These are phyloP conservation scores for Inonotus obliquus DNA, from an alignment of 1,284 basidiomycete species.

Conservation along the genomic window DNA sequence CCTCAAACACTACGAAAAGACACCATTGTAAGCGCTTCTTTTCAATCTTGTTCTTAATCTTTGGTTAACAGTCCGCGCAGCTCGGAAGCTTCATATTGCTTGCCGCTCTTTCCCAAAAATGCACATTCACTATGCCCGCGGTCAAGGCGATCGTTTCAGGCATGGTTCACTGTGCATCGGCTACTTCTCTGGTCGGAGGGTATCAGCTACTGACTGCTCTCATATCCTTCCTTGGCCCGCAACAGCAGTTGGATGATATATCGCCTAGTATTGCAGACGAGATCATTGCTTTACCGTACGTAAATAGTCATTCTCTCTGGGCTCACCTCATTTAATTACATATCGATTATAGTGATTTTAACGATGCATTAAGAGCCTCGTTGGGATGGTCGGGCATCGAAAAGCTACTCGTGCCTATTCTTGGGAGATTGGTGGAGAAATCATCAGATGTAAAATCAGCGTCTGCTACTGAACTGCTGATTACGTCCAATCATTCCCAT, in stretches of 20 bases:
- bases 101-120: conserved; percentile 60
- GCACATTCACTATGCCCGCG: conserved; percentile 49
- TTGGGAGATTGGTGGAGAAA: conserved; percentile 8
- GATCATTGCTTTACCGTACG: conserved; percentile 41
- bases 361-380: conserved; percentile 40
- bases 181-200: conserved; percentile 25
- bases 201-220: conserved; percentile 55
- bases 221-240: conserved; percentile 55
- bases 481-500: not conserved
- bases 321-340: not conserved
- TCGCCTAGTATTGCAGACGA: conserved; percentile 37
- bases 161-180: conserved; percentile 46
- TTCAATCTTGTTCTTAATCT: not conserved
- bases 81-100: conserved; percentile 72
- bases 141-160: conserved; percentile 51
- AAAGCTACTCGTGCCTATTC: conserved; percentile 52
- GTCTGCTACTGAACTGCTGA: conserved; percentile 1
- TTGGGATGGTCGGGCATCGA: conserved; percentile 50
- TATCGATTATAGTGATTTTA: conserved; percentile 38
- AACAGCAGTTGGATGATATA: conserved; percentile 45
- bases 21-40: conserved; percentile 41
- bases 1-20: conserved; percentile 37
- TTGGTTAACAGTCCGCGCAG: conserved; percentile 31
- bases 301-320: not conserved
- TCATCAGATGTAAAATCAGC: not conserved